phyloP scores from a whole-genome alignment of 768 basidiomycete species.

The Calocera cornea region DNA sequence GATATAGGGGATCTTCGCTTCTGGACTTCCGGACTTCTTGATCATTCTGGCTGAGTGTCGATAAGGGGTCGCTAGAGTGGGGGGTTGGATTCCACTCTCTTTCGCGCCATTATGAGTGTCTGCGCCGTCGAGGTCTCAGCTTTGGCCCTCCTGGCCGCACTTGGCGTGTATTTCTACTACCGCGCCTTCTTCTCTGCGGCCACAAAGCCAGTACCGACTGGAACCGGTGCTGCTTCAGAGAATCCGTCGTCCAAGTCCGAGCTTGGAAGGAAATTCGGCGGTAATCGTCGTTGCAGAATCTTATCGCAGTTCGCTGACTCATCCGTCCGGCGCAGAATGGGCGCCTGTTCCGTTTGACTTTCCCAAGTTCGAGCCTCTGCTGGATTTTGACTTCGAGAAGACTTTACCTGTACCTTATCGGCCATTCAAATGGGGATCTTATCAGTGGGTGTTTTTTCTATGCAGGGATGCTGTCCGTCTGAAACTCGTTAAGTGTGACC shows the following conservation, averaged over 20 bases:
- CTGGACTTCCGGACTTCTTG: background rate
- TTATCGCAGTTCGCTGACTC: background rate
- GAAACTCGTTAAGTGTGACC: conserved; percentile 35
- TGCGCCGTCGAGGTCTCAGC: background rate
- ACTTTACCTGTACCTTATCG: conserved; percentile 16
- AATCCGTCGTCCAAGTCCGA: background rate
- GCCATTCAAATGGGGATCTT: conserved; percentile 17
- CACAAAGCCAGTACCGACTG: background rate
- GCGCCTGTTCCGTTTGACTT: conserved; percentile 6
- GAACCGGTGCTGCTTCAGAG: background rate
- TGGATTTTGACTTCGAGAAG: conserved; percentile 9
- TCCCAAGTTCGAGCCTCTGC: conserved; percentile 7
- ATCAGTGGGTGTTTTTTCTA: background rate
- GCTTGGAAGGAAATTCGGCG: background rate
- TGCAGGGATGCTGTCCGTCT: background rate
- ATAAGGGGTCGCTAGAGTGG: background rate
- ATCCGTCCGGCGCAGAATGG: conserved; percentile 1
- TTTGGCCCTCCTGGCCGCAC: background rate
- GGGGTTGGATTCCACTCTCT: background rate
- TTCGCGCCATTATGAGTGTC: background rate
- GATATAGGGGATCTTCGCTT: background rate
- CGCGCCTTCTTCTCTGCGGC: background rate
- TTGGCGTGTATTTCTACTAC: background rate
- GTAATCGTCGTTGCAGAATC: background rate
- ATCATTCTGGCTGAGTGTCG: background rate